Base-by-base conservation (phyloP, 2,329 filamentous ascomycete species). In the Aureobasidium sp. region DNA sequence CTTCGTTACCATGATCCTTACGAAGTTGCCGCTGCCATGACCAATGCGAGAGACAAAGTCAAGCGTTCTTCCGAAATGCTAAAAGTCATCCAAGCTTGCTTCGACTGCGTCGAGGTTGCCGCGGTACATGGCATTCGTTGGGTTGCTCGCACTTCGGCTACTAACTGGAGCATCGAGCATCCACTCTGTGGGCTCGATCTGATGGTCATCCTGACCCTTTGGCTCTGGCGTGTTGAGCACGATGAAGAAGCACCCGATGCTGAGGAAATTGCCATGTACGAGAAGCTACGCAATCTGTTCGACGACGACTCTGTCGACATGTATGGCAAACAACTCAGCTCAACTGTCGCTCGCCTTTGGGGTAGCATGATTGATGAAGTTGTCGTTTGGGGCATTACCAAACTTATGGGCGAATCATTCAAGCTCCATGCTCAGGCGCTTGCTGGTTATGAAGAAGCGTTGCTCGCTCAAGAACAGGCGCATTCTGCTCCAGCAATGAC, bases 211-310 rank as follows among this genome's bases (percentile, higher is more conserved):
- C 84, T 98, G 62, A 96, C 89, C 65, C 78, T 97, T 61, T 98
- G 93, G 93, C 85, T 98, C 64, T 97, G 96, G 77, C 90, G 90
- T 74, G 85, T 98, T 77, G 93, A 98, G 85, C 90, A 97, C 75
- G 93, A 98, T 76, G 90, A 95, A 60, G 91, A 97, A 74, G 84
- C 85, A 22, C 86, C 88, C 29, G 88, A 83, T 25, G 85, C 87
- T 61, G 89, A 94, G 65, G 89, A 95, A 71, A 72, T 86, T 63
- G 79, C 76, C 70, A 94, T 95, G 88, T 94, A 95, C 72, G 87
- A 90, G 75, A 95, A 94, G 74, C 79, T 97, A 57, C 86, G 90
- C 61, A 84, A 84, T 69, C 77, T 97, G 62, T 95, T 95, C 66
- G 88, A 93, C 63, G 91, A 94, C 66, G 90, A 97, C 65, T 82